Percentiles rank a stretch among this genome's conserved stretches.
Conservation (phyloP, 148 eudicot genomes). For the Euryodendron excelsum region DNA sequence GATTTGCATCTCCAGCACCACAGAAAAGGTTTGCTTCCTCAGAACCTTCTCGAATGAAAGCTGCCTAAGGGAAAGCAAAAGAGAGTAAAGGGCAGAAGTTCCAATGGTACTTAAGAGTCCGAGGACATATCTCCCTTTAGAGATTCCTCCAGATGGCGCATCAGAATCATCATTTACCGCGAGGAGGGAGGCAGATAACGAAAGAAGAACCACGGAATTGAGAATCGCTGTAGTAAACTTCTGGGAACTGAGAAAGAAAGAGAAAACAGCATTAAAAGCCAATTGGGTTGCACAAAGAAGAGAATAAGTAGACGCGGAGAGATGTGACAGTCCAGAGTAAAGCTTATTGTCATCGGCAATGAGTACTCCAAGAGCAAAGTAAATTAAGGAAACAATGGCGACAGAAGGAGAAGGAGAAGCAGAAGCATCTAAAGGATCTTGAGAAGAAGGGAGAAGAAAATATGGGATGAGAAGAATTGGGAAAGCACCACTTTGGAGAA, state of each 20-base stretch:
- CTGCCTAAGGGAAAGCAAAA: constrained; percentile 83
- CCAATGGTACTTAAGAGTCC: constrained; percentile 58
- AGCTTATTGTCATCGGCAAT: too few relatives aligned
- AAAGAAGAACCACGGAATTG: constrained; percentile 69
- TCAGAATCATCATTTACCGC: constrained; percentile 59
- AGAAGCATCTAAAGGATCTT: background rate
- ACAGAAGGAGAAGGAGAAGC: too few relatives aligned
- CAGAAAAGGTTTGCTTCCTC: constrained; percentile 64
- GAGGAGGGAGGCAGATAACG: constrained; percentile 67
- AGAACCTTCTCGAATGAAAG: constrained; percentile 62
- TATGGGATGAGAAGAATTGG: constrained; percentile 71
- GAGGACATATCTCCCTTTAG: constrained; percentile 46
- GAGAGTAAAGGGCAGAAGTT: constrained; percentile 77
- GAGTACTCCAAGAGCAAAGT: too few relatives aligned
- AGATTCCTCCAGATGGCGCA: constrained; percentile 57
- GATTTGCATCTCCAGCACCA: constrained; percentile 84
- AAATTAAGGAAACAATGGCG: too few relatives aligned
- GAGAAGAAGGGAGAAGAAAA: constrained; percentile 42
- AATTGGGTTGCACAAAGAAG: constrained; percentile 87
- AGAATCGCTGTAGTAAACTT: constrained; percentile 65
- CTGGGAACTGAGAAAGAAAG: constrained; percentile 77
- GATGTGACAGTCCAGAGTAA: background rate
- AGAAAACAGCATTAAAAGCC: constrained; percentile 68
- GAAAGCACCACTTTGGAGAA: constrained; percentile 82
- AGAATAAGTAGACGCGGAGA: constrained; percentile 87